A percentile compares a stretch with the other conserved stretches of the same genome.
phyloP scores from a whole-genome alignment of 306 rosid genomes.

The cucumber (Cucumis sativus) region Cucumber_9930_V3 NC_026659.2:31832501-31833000 shows the following conservation, averaged over 20 bases:
- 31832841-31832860: slow-evolving; percentile 52
- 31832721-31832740: slow-evolving; percentile 57
- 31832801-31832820: slow-evolving; percentile 35
- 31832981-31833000: neutral
- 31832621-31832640: slow-evolving; percentile 48
- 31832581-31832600: slow-evolving; percentile 21
- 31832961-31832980: slow-evolving; percentile 47
- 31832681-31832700: slow-evolving; percentile 48
- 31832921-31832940: slow-evolving; percentile 74
- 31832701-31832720: slow-evolving; percentile 54
- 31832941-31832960: slow-evolving; percentile 64
- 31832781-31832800: slow-evolving; percentile 32
- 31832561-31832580: neutral
- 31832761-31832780: slow-evolving; percentile 45
- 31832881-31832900: slow-evolving; percentile 53
- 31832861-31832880: slow-evolving; percentile 44
- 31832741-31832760: slow-evolving; percentile 28
- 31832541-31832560: slow-evolving; percentile 7
- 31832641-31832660: slow-evolving; percentile 81
- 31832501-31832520: slow-evolving; percentile 50
- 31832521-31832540: neutral
- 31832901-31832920: slow-evolving; percentile 63
- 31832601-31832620: slow-evolving; percentile 63
- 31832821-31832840: slow-evolving; percentile 73
- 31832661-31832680: slow-evolving; percentile 40